phyloP scores from a whole-genome alignment of 2,329 filamentous ascomycete species.

The Aspergillus tubingensis region DNA sequence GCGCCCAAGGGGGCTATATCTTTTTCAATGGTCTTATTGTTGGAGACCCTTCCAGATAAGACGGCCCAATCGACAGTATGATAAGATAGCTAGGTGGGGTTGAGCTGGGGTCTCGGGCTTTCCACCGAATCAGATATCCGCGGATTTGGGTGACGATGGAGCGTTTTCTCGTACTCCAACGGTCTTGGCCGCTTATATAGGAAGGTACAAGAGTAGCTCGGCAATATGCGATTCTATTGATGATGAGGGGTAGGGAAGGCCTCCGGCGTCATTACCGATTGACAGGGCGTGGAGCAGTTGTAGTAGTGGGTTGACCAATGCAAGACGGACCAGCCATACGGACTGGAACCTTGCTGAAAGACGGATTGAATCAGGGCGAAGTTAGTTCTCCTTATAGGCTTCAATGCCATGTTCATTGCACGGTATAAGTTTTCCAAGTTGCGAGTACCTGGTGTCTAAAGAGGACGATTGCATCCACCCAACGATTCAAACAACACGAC shows the following conservation, averaged over 20 bases:
- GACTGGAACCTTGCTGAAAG: too few relatives aligned
- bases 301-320: neutral
- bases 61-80: conserved; percentile 15
- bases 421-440: too few relatives aligned
- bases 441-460: too few relatives aligned
- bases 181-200: neutral
- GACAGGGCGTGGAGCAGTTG: neutral
- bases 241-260: neutral
- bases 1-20: conserved; percentile 5
- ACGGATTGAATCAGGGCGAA: too few relatives aligned
- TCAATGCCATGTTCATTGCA: too few relatives aligned
- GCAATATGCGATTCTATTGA: neutral
- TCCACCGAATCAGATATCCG: conserved; percentile 17
- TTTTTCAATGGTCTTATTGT: neutral
- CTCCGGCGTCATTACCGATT: neutral
- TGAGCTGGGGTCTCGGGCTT: conserved; percentile 18
- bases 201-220: neutral
- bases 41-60: conserved; percentile 13
- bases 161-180: neutral
- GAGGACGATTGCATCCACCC: too few relatives aligned
- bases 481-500: too few relatives aligned
- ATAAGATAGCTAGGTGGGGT: conserved; percentile 12
- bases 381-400: too few relatives aligned
- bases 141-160: conserved; percentile 5
- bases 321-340: too few relatives aligned